Evolutionary conservation across 129 eudicot genomes (phyloP), one percentile per base, ranked within the genome.

Genomic region (Sambucus nigra): DNA sequence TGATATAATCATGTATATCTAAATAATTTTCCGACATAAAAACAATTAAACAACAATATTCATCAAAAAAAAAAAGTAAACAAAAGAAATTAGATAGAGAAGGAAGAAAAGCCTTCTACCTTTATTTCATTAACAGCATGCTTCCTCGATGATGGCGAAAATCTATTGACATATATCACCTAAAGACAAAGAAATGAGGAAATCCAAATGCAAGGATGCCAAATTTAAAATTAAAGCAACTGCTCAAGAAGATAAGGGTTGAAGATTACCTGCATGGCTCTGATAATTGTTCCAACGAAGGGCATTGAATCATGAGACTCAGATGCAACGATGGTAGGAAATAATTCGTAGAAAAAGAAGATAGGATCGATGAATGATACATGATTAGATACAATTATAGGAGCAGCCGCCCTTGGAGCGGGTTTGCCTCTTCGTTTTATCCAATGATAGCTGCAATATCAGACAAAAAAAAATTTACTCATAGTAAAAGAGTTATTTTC

Each of bases 271-370:
- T 91, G 99, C 99, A 91, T 91, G 49, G 95, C 94, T 73, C 95
- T 74, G 64, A 91, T 91, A 55, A 91, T 91, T 69, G 92, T 87
- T 63, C 99, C 99, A 21, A 91, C 99, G 18, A 86, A 65, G 25
- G 99, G 99, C 91, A 76, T 79, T 49, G 99, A 79, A 70, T 86
- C 99, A 77, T 91, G 99, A 69, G 99, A 91, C 58, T 91, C 99
- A 0, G 95, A 76, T 26, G 99, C 76, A 66, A 91, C 99, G 25
- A 86, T 91, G 16, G 94, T 86, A 25, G 99, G 99, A 69, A 67
- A 91, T 24, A 75, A 65, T 60, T 91, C 95, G 29, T 76, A 91
- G 81, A 91, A 91, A 63, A 64, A 91, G 80, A 86, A 91, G 19
- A 91, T 91, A 10, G 99, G 99, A 19, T 91, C 99, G 40, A 86